Conservation (phyloP, 1,284 basidiomycete species). For the Bondarzewia mesenterica region DNA sequence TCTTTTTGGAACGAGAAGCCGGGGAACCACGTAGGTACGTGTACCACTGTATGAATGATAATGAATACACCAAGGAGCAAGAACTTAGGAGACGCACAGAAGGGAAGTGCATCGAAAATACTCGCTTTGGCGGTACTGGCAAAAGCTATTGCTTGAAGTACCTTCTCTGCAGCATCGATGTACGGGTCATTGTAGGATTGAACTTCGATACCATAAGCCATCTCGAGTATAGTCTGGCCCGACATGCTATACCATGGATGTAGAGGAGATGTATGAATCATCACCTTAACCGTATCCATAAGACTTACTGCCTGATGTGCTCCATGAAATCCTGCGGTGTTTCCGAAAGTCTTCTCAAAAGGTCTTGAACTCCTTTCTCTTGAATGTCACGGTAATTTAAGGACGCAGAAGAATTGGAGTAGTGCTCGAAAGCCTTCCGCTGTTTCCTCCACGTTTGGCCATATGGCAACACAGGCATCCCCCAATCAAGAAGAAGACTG, state of each 20-base stretch:
- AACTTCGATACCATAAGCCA: constrained; percentile 22
- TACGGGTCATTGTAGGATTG: constrained; percentile 31
- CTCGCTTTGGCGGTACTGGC: constrained; percentile 20
- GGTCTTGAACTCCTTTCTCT: constrained; percentile 11
- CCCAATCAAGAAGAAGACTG: not conserved
- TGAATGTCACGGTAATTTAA: constrained; percentile 15
- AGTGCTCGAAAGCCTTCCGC: constrained; percentile 5
- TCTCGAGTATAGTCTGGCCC: constrained; percentile 17
- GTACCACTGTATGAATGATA: constrained; percentile 8
- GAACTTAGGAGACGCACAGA: constrained; percentile 13
- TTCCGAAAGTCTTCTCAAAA: constrained; percentile 16
- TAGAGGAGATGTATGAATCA: not conserved
- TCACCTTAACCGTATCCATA: constrained; percentile 3
- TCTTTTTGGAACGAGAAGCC: constrained; percentile 14
- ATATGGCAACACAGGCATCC: not conserved
- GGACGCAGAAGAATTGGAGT: constrained; percentile 12
- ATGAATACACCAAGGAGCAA: not conserved
- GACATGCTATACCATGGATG: constrained; percentile 16
- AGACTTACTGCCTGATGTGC: constrained; percentile 7
- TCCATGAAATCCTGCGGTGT: constrained; percentile 12
- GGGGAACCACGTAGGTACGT: constrained; percentile 19
- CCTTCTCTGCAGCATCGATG: constrained; percentile 32
- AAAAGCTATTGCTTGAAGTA: constrained; percentile 16
- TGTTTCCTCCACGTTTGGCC: constrained; percentile 4
- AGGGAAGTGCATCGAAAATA: constrained; percentile 21